These are phyloP conservation scores for Musa troglodytarum DNA, from an alignment of 176 grass and related monocot genomes.

Conservation along the genomic window DNA sequence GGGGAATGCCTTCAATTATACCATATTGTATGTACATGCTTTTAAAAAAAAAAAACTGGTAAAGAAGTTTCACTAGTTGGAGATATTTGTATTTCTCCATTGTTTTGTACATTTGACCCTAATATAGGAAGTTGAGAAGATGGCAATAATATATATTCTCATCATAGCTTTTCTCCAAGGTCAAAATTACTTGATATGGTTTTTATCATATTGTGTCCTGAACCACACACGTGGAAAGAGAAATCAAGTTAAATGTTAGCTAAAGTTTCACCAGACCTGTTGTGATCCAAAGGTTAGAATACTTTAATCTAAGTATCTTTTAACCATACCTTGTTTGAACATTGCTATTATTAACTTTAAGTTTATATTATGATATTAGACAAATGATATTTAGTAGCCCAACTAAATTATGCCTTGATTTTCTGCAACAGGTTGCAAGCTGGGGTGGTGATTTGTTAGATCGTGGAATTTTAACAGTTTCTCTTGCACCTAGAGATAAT, in stretches of 20 bases:
- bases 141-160: too few species aligned
- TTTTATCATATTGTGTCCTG: neutral
- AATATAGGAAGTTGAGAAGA: too few species aligned
- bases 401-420: neutral
- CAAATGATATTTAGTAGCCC: neutral
- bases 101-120: too few species aligned
- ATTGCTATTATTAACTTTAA: neutral
- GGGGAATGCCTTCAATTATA: too few species aligned
- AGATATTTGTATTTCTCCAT: too few species aligned
- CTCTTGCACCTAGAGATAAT: conserved; percentile 82
- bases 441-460: conserved; percentile 84
- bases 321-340: too few species aligned
- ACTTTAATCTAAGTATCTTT: neutral
- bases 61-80: too few species aligned
- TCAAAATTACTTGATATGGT: neutral
- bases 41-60: too few species aligned
- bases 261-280: too few species aligned
- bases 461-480: conserved; percentile 57
- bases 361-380: neutral
- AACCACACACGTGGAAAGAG: neutral
- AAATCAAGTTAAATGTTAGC: neutral
- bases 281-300: neutral
- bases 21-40: too few species aligned
- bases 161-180: too few species aligned
- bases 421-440: conserved; percentile 45